These are phyloP conservation scores for Rhodosorus marinus DNA, from an alignment of 23 red algal genomes.

Conservation along the genomic window DNA sequence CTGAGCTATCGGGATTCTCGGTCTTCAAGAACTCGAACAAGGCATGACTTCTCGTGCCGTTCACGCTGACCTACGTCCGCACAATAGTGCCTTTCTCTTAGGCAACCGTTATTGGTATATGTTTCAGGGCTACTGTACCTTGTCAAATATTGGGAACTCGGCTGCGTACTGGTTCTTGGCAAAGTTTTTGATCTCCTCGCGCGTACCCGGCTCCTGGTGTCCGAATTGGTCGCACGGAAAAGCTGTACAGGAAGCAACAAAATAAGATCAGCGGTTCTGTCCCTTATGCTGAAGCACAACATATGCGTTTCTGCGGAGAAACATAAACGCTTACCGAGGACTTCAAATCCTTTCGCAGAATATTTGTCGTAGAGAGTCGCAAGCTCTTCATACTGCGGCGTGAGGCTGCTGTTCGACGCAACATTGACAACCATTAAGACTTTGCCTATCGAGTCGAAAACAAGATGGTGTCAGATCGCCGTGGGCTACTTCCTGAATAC, in stretches of 20 bases:
- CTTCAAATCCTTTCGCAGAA: constrained; percentile 29
- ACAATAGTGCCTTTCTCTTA: too few species aligned
- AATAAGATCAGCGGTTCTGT: too few species aligned
- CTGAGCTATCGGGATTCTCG: constrained; percentile 23
- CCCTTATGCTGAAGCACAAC: too few species aligned
- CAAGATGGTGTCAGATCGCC: too few species aligned
- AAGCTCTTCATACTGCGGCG: constrained; percentile 59
- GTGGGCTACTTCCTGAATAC: too few species aligned
- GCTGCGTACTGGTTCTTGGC: constrained; percentile 45
- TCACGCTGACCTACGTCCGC: constrained; percentile 36
- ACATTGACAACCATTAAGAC: constrained; percentile 64
- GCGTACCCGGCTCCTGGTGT: constrained; percentile 11
- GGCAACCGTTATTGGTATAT: too few species aligned
- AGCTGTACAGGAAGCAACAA: too few species aligned
- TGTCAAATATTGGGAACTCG: constrained; percentile 33
- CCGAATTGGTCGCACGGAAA: constrained; percentile 61
- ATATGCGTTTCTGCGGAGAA: too few species aligned
- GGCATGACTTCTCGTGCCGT: constrained; percentile 15
- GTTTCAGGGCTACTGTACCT: too few species aligned
- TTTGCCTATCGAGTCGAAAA: too few species aligned
- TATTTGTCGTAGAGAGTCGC: constrained; percentile 31
- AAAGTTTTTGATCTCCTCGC: constrained; percentile 39
- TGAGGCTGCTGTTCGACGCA: constrained; percentile 53
- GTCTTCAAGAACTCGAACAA: constrained; percentile 37
- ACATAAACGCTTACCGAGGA: too few species aligned